Conservation (phyloP, 2,329 filamentous ascomycete species). For the Metarhizium robertsii region DNA sequence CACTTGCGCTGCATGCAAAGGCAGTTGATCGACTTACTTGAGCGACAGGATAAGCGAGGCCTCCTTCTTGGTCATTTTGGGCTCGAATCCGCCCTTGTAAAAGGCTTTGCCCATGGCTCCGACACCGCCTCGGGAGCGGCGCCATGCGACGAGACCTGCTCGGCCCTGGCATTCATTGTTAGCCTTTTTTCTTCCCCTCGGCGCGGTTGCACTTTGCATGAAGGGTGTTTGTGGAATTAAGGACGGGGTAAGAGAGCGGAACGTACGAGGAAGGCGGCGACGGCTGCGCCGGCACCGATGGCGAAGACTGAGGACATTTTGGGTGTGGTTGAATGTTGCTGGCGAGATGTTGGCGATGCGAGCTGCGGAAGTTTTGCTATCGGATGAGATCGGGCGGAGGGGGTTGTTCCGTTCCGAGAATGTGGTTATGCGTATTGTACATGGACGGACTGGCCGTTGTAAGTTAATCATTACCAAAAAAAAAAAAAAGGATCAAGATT, state of each 20-base stretch:
- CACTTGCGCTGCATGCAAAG: not conserved
- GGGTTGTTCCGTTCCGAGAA: slow-evolving; percentile 13
- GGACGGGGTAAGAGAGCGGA: not conserved
- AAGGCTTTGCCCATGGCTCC: slow-evolving; percentile 81
- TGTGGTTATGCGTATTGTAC: not conserved
- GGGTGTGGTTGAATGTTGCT: slow-evolving; percentile 1
- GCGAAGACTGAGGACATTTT: slow-evolving; percentile 35
- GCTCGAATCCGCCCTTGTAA: slow-evolving; percentile 98
- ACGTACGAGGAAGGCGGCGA: slow-evolving; percentile 42
- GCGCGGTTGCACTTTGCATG: not conserved
- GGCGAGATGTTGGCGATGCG: not conserved
- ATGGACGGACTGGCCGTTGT: too few species aligned
- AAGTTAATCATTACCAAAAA: not conserved
- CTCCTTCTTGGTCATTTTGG: slow-evolving; percentile 86
- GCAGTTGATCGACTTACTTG: slow-evolving; percentile 45
- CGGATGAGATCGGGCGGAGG: slow-evolving; percentile 12
- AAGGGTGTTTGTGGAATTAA: not conserved
- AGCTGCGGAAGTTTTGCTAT: slow-evolving; percentile 16
- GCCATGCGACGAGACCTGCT: slow-evolving; percentile 81
- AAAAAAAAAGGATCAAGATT: not conserved
- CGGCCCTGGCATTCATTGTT: slow-evolving; percentile 54
- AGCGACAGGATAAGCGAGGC: slow-evolving; percentile 85
- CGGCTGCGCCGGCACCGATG: slow-evolving; percentile 37
- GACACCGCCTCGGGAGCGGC: slow-evolving; percentile 68
- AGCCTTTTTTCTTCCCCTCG: not conserved